Conservation (phyloP, 2,329 filamentous ascomycete species). For the Aureobasidium leucospermi region DNA sequence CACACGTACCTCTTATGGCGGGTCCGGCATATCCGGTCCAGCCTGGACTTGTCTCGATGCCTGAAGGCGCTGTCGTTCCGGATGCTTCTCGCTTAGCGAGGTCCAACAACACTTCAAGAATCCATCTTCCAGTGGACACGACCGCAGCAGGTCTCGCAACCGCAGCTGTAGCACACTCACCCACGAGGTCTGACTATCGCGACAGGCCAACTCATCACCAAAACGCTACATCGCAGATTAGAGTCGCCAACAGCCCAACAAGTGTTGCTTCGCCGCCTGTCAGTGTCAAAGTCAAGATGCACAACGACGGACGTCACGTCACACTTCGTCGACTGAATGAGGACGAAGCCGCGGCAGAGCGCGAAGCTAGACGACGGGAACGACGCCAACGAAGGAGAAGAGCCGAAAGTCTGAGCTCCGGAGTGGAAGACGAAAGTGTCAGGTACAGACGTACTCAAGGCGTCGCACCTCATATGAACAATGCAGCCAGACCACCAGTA, state of each 20-base stretch:
- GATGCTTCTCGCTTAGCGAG: slow-evolving; percentile 13
- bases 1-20: background rate
- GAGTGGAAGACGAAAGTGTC: slow-evolving; percentile 33
- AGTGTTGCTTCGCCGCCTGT: slow-evolving; percentile 48
- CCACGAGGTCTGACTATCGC: slow-evolving; percentile 22
- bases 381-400: slow-evolving; percentile 27
- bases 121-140: slow-evolving; percentile 4
- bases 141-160: slow-evolving; percentile 17
- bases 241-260: background rate
- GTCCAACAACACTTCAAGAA: slow-evolving; percentile 11
- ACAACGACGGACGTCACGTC: slow-evolving; percentile 56
- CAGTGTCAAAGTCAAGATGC: slow-evolving; percentile 58
- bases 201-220: background rate
- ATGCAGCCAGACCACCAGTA: slow-evolving; percentile 17
- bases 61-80: slow-evolving; percentile 19
- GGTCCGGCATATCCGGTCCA: slow-evolving; percentile 15
- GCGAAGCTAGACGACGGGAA: slow-evolving; percentile 47
- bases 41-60: slow-evolving; percentile 29
- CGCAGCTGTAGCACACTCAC: background rate
- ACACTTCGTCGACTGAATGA: slow-evolving; percentile 55
- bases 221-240: slow-evolving; percentile 25
- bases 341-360: slow-evolving; percentile 54
- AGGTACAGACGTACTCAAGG: slow-evolving; percentile 19
- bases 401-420: slow-evolving; percentile 29
- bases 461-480: slow-evolving; percentile 15